A percentile compares a stretch with the other conserved stretches of the same genome.
Evolutionary conservation across 2,329 filamentous ascomycete species (phyloP).

Genomic region (Macroventuria anomochaeta): DNA sequence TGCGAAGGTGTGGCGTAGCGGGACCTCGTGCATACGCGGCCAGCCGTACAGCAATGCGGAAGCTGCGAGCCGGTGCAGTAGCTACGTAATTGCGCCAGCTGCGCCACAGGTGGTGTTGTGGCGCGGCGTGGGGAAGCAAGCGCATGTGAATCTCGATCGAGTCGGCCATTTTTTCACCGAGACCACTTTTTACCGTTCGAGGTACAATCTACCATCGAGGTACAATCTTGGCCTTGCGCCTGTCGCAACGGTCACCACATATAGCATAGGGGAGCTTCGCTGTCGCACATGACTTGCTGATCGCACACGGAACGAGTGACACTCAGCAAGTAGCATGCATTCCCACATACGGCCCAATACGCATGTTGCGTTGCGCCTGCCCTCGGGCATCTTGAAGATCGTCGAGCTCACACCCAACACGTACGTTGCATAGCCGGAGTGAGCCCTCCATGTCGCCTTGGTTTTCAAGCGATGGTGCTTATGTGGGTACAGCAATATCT

Average conservation of each 20-base stretch:
- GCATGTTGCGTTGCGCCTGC: constrained; percentile 62
- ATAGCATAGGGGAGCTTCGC: not conserved
- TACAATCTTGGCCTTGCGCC: constrained; percentile 1
- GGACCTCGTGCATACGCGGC: constrained; percentile 10
- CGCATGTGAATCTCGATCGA: constrained; percentile 8
- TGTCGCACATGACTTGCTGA: constrained; percentile 23
- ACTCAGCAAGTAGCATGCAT: constrained; percentile 48
- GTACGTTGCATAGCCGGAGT: constrained; percentile 59
- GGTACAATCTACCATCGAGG: too few relatives aligned
- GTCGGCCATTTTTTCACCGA: constrained; percentile 2
- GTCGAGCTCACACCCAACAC: constrained; percentile 67
- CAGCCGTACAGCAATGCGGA: constrained; percentile 1
- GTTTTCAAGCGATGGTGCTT: not conserved
- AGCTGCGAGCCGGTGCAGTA: not conserved
- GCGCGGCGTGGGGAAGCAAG: constrained; percentile 13
- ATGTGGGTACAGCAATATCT: constrained; percentile 69
- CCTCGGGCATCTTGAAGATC: constrained; percentile 65
- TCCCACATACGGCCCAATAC: constrained; percentile 58
- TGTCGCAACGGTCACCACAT: constrained; percentile 14
- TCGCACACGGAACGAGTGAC: not conserved
- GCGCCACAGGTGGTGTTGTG: constrained; percentile 2
- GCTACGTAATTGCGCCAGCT: not conserved
- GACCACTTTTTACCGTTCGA: constrained; percentile 3
- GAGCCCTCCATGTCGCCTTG: constrained; percentile 29
- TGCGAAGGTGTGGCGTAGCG: not conserved